A percentile compares a stretch with the other conserved stretches of the same genome.
These are phyloP conservation scores for Corylus americana DNA, from an alignment of 306 rosid genomes.

Conservation along the genomic window DNA sequence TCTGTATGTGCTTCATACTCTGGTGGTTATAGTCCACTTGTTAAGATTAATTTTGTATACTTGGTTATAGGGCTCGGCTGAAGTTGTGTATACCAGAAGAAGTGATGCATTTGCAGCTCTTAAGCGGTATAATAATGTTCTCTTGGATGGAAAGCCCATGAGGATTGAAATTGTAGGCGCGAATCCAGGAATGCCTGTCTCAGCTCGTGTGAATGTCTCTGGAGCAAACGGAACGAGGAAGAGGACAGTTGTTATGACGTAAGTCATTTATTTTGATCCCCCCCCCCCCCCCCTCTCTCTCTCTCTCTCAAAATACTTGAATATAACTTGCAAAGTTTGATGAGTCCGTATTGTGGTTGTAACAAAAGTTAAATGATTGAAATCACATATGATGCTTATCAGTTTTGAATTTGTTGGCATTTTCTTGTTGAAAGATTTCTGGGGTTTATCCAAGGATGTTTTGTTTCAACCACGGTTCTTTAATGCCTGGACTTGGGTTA, in stretches of 20 bases:
- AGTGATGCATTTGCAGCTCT: conserved; percentile 97
- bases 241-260: conserved; percentile 86
- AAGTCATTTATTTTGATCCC: conserved; percentile 30
- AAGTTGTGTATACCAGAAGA: conserved; percentile 85
- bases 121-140: conserved; percentile 81
- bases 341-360: neutral
- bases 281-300: neutral
- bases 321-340: neutral
- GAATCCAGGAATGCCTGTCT: conserved; percentile 58
- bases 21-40: neutral
- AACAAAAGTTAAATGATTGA: neutral
- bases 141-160: conserved; percentile 94
- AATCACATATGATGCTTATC: neutral
- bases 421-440: neutral
- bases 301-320: neutral
- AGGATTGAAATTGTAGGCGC: conserved; percentile 87
- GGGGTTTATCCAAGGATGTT: neutral
- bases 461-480: neutral
- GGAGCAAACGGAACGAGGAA: conserved; percentile 78
- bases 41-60: neutral
- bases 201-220: conserved; percentile 85
- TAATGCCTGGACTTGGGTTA: neutral
- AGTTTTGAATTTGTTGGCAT: neutral
- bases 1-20: neutral
- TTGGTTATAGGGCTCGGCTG: conserved; percentile 84